These are phyloP conservation scores for Fremontodendron californicum DNA, from an alignment of 345 rosid genomes.

Conservation along the genomic window DNA sequence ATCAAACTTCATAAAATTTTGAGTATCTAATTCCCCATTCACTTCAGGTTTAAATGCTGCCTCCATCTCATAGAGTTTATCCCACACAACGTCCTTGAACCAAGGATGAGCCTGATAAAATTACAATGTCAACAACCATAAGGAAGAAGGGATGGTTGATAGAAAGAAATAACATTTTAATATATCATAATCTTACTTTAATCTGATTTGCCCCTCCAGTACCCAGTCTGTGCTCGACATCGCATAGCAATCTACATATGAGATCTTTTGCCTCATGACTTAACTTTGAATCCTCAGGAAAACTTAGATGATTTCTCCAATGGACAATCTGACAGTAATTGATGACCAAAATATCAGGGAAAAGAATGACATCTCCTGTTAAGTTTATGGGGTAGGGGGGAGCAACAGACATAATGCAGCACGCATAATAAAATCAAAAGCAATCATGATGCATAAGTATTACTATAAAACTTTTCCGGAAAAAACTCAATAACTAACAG, in stretches of 20 bases:
- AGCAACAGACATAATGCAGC: not conserved
- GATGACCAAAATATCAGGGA: conserved; percentile 6
- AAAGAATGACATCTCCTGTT: not conserved
- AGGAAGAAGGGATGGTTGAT: conserved; percentile 14
- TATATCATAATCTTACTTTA: conserved; percentile 50
- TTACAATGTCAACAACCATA: conserved; percentile 10
- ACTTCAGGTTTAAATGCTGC: conserved; percentile 95
- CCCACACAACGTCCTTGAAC: conserved; percentile 76
- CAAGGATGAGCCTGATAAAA: conserved; percentile 80
- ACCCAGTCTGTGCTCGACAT: conserved; percentile 84
- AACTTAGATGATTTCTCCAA: conserved; percentile 81
- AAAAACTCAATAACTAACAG: not conserved
- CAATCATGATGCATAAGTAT: not conserved
- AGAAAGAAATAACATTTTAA: conserved; percentile 12
- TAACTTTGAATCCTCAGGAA: conserved; percentile 74
- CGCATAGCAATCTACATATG: conserved; percentile 73
- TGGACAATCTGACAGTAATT: conserved; percentile 62
- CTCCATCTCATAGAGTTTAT: conserved; percentile 81
- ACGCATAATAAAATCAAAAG: not conserved
- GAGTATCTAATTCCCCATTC: conserved; percentile 87
- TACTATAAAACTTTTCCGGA: not conserved
- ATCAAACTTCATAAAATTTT: conserved; percentile 92
- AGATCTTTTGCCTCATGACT: conserved; percentile 80
- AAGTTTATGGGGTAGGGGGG: not conserved
- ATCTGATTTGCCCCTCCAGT: conserved; percentile 79